Conservation (phyloP, 192 early-diverging fungal species). For the Linnemannia hyalina region DNA sequence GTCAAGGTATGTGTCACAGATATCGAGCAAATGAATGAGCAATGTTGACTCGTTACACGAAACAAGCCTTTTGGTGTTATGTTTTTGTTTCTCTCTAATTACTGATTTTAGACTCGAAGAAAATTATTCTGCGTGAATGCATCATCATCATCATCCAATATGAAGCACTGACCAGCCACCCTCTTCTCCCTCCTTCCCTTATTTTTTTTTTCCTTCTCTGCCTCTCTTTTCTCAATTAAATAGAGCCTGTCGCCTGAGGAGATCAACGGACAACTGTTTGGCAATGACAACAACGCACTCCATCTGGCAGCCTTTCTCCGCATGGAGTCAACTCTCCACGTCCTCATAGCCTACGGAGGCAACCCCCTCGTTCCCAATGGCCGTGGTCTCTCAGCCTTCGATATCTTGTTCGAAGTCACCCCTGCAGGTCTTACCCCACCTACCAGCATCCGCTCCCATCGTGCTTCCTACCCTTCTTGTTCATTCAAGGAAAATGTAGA, state of each 20-base stretch:
- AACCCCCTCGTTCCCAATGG: slow-evolving; percentile 11
- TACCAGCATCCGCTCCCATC: not conserved
- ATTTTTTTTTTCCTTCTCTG: not conserved
- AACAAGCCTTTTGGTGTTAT: not conserved
- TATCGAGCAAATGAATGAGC: not conserved
- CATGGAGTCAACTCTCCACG: not conserved
- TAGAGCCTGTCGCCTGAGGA: slow-evolving; percentile 4
- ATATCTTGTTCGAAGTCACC: slow-evolving; percentile 4
- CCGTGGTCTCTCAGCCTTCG: slow-evolving; percentile 13
- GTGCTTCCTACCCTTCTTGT: not conserved
- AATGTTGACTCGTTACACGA: not conserved
- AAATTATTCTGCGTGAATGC: too few relatives aligned
- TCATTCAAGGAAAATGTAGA: not conserved
- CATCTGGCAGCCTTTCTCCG: slow-evolving; percentile 30
- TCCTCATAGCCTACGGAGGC: slow-evolving; percentile 14
- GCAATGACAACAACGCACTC: slow-evolving; percentile 8
- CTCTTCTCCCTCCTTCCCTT: not conserved
- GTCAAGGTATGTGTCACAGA: slow-evolving; percentile 2
- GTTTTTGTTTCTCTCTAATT: too few relatives aligned
- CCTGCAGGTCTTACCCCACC: too few relatives aligned
- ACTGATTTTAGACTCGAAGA: too few relatives aligned
- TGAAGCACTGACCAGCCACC: not conserved
- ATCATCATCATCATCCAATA: too few relatives aligned
- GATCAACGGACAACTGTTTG: slow-evolving; percentile 12
- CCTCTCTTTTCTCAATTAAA: not conserved